Evolutionary conservation across 257 asterid species (phyloP).

Genomic region (Nicotiana noctiflora): DNA sequence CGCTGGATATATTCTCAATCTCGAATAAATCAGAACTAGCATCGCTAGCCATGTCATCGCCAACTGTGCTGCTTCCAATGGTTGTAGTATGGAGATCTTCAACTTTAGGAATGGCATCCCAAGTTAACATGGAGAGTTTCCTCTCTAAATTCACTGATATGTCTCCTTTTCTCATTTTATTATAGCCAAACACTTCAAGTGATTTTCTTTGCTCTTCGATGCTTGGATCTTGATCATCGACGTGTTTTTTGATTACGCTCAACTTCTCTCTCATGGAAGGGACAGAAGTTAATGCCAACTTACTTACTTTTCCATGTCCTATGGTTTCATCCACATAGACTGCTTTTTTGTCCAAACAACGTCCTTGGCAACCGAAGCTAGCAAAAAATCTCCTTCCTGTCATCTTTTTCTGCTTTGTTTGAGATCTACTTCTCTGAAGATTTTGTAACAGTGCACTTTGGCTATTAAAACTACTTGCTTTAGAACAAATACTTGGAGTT

Average conservation of each 20-base stretch:
- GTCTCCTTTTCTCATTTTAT: constrained; percentile 28
- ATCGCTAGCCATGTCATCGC: constrained; percentile 71
- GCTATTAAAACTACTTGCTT: constrained; percentile 49
- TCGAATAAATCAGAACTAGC: constrained; percentile 84
- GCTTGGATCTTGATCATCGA: neutral
- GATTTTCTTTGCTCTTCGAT: constrained; percentile 39
- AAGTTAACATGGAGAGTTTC: constrained; percentile 63
- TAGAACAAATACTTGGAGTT: constrained; percentile 46
- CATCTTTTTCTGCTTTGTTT: constrained; percentile 36
- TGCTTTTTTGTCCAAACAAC: constrained; percentile 47
- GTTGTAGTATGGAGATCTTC: constrained; percentile 21
- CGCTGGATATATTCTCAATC: constrained; percentile 55
- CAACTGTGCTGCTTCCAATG: constrained; percentile 19
- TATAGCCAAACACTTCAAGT: constrained; percentile 65
- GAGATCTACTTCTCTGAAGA: constrained; percentile 9
- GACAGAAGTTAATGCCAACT: constrained; percentile 1
- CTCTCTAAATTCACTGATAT: constrained; percentile 44
- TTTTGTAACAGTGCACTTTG: constrained; percentile 30
- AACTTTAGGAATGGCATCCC: constrained; percentile 74
- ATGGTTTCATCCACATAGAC: constrained; percentile 14
- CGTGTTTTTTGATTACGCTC: neutral
- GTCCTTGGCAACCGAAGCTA: constrained; percentile 46
- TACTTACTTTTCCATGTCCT: constrained; percentile 10
- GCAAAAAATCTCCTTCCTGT: constrained; percentile 30
- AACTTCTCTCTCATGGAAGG: neutral